A percentile compares a stretch with the other conserved stretches of the same genome.
phyloP scores from a whole-genome alignment of 495 filamentous ascomycete species.

The Aspergillus olivimuriae region DNA sequence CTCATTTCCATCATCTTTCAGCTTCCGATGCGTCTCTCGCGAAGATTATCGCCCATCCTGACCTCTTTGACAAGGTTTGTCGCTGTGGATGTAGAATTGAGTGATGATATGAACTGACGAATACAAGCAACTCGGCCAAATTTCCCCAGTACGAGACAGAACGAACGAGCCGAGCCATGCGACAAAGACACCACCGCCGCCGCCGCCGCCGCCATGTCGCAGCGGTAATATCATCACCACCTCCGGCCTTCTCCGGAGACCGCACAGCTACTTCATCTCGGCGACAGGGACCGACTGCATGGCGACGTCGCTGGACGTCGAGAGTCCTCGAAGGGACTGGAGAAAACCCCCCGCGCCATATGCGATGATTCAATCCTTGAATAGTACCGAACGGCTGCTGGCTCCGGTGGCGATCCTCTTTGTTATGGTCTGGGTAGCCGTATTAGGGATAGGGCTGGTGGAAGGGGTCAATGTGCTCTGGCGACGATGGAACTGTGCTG shows the following conservation, averaged over 20 bases:
- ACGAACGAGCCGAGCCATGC: too few relatives aligned
- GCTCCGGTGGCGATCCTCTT: slow-evolving; percentile 17
- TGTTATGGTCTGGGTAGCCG: slow-evolving; percentile 21
- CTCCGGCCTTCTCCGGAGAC: background rate
- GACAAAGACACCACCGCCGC: too few relatives aligned
- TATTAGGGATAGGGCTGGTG: slow-evolving; percentile 21
- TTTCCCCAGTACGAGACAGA: too few relatives aligned
- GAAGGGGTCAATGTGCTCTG: slow-evolving; percentile 20
- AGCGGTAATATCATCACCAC: background rate
- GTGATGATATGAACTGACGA: too few relatives aligned
- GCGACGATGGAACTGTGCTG: slow-evolving; percentile 1
- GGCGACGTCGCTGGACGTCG: background rate
- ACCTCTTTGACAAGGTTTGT: too few relatives aligned
- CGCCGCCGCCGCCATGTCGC: too few relatives aligned
- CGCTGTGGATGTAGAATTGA: too few relatives aligned
- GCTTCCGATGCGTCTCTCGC: too few relatives aligned
- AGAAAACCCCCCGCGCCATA: background rate
- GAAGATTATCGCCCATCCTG: too few relatives aligned
- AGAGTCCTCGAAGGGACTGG: too few relatives aligned
- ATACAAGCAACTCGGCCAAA: too few relatives aligned
- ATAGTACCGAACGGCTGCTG: slow-evolving; percentile 3
- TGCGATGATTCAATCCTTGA: background rate
- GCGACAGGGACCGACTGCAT: background rate
- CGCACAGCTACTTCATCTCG: background rate
- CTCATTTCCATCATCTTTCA: too few relatives aligned